Percentiles rank a stretch among this genome's conserved stretches.
Conservation (phyloP, 106 monocot genomes). For the Dendrobium chrysotoxum region DNA sequence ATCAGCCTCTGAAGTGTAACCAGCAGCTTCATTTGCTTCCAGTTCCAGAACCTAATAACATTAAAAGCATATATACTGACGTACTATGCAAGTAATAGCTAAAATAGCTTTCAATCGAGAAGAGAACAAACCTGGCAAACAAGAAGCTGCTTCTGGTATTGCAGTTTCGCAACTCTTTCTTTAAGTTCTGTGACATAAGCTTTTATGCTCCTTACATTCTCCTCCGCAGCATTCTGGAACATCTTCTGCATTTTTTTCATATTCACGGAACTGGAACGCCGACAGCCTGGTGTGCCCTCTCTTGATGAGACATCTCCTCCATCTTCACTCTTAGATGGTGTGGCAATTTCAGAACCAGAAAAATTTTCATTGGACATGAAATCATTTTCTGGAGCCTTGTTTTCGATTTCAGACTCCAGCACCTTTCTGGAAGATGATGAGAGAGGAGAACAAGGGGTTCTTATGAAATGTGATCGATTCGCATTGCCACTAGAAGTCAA, state of each 20-base stretch:
- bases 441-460: conserved; percentile 84
- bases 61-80: too few relatives aligned
- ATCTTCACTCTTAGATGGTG: conserved; percentile 66
- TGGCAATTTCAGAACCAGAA: conserved; percentile 40
- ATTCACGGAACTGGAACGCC: conserved; percentile 35
- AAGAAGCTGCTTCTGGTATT: conserved; percentile 96
- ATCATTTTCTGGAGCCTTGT: conserved; percentile 50
- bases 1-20: conserved; percentile 1
- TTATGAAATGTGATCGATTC: conserved; percentile 50
- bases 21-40: conserved; percentile 70
- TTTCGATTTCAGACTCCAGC: conserved; percentile 53
- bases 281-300: conserved; percentile 65
- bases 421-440: conserved; percentile 37
- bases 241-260: conserved; percentile 97
- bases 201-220: conserved; percentile 85
- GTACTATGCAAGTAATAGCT: too few relatives aligned
- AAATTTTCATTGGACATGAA: conserved; percentile 12
- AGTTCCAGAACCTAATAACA: conserved; percentile 68
- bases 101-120: too few relatives aligned
- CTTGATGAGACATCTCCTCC: conserved; percentile 56
- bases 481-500: conserved; percentile 37
- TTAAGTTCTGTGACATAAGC: conserved; percentile 94
- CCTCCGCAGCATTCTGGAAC: conserved; percentile 99
- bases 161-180: conserved; percentile 92
- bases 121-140: conserved; percentile 70